Evolutionary conservation across 331 rosid genomes (phyloP), one percentile per base, ranked within the genome.

Genomic region (Stylosanthes scabra): DNA sequence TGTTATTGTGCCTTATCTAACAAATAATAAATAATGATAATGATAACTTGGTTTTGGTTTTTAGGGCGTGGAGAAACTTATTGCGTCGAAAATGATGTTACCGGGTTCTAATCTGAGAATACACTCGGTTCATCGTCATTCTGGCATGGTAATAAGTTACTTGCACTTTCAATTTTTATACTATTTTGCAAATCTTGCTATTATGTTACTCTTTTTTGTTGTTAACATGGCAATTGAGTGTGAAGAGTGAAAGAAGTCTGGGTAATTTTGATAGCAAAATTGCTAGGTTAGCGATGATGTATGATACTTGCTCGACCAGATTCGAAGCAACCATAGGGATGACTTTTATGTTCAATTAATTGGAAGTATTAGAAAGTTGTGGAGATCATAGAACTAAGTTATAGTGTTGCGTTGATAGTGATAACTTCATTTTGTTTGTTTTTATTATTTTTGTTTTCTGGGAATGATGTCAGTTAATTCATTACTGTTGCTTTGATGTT

Each of bases 81-180:
- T 95, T 67, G 90, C 97, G 1, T 95, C 97, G 1, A 95, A 95
- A 80, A 95, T 95, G 99, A 95, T 95, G 99, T 84, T 95, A 44
- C 88, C 97, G 12, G 99, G 99, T 65, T 95, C 99, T 59, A 91
- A 95, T 74, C 78, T 97, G 84, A 87, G 99, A 83, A 95, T 95
- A 82, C 99, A 95, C 56, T 83, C 97, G 0, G 96, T 95, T 57
- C 91, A 95, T 82, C 96, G 93, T 62, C 97, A 95, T 80, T 90
- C 96, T 20, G 97, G 99, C 63, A 90, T 95, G 99, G 98, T 93
- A 93, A 6, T 29, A 10, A 27, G 5, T 49, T 39, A 1, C 72
- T 74, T 40, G 59, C 15, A 9, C 5, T 52, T 52, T 6, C 2
- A 52, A 5, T 6, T 41, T 58, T 40, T 37, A 8, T 61, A 40